These are phyloP conservation scores for Phytophthora vignae DNA, from an alignment of 352 stramenopile species.

Conservation along the genomic window DNA sequence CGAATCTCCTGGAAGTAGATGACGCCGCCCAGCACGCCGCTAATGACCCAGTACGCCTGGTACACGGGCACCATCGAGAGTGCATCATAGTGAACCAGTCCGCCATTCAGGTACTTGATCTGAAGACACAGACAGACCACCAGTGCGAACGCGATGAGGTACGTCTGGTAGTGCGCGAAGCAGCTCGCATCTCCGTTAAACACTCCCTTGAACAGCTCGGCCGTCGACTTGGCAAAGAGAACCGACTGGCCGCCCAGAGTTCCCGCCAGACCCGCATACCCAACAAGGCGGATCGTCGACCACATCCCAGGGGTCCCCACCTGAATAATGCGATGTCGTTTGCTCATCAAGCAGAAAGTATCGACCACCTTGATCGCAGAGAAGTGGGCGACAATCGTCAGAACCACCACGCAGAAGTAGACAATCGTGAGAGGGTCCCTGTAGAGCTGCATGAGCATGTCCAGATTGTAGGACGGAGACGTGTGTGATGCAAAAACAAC, in stretches of 20 bases:
- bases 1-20: slow-evolving; percentile 94
- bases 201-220: slow-evolving; percentile 77
- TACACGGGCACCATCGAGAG: slow-evolving; percentile 88
- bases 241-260: slow-evolving; percentile 87
- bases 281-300: slow-evolving; percentile 75
- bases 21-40: slow-evolving; percentile 84
- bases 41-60: slow-evolving; percentile 92
- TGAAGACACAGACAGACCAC: slow-evolving; percentile 70
- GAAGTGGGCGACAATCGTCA: slow-evolving; percentile 60
- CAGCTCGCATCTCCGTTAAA: slow-evolving; percentile 68
- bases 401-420: slow-evolving; percentile 48
- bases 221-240: slow-evolving; percentile 87
- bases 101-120: slow-evolving; percentile 86
- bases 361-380: slow-evolving; percentile 75
- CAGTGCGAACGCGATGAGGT: slow-evolving; percentile 72
- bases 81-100: slow-evolving; percentile 81
- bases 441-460: slow-evolving; percentile 85
- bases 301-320: slow-evolving; percentile 67
- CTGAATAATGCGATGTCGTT: slow-evolving; percentile 81
- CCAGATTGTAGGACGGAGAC: slow-evolving; percentile 84
- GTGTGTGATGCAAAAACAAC: slow-evolving; percentile 87
- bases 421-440: slow-evolving; percentile 76
- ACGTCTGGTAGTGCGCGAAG: slow-evolving; percentile 70
- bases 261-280: slow-evolving; percentile 77
- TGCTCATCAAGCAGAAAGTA: slow-evolving; percentile 70